Evolutionary conservation across 2,329 filamentous ascomycete genomes (phyloP).

Genomic region (Aspergillus pseudonomiae): DNA sequence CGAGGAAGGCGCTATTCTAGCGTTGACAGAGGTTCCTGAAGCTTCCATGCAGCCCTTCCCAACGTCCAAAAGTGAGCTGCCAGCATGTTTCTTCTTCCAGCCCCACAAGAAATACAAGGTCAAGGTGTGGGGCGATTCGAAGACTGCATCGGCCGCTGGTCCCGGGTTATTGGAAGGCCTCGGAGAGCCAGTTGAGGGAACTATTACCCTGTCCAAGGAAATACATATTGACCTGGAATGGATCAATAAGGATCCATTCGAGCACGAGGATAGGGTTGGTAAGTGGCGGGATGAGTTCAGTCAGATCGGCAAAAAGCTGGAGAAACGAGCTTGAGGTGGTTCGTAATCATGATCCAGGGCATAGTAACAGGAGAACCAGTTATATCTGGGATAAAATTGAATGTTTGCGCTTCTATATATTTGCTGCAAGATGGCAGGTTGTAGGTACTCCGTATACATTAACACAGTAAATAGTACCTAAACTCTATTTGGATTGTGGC

Average conservation of each 20-base stretch:
- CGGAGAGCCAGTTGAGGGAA: not conserved
- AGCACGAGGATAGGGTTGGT: not conserved
- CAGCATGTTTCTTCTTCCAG: slow-evolving; percentile 37
- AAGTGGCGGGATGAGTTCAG: slow-evolving; percentile 4
- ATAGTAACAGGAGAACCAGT: too few species aligned
- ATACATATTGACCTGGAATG: slow-evolving; percentile 1
- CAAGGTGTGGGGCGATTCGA: slow-evolving; percentile 34
- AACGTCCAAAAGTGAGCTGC: slow-evolving; percentile 19
- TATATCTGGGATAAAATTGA: rapidly evolving
- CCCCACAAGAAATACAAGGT: slow-evolving; percentile 32
- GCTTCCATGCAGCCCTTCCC: slow-evolving; percentile 45
- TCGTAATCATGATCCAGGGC: too few species aligned
- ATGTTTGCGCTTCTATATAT: too few species aligned
- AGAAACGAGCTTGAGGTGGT: not conserved
- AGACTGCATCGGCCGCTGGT: not conserved
- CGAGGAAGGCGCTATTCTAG: slow-evolving; percentile 29
- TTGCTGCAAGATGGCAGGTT: too few species aligned
- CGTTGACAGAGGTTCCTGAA: slow-evolving; percentile 39
- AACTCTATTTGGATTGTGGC: too few species aligned
- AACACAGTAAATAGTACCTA: too few species aligned
- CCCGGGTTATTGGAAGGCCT: slow-evolving; percentile 1
- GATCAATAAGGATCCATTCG: not conserved
- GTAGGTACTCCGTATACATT: too few species aligned
- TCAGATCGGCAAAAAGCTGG: slow-evolving; percentile 3
- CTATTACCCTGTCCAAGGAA: slow-evolving; percentile 6